phyloP scores from a whole-genome alignment of 331 rosid genomes.

The Phaseolus coccineus region DNA sequence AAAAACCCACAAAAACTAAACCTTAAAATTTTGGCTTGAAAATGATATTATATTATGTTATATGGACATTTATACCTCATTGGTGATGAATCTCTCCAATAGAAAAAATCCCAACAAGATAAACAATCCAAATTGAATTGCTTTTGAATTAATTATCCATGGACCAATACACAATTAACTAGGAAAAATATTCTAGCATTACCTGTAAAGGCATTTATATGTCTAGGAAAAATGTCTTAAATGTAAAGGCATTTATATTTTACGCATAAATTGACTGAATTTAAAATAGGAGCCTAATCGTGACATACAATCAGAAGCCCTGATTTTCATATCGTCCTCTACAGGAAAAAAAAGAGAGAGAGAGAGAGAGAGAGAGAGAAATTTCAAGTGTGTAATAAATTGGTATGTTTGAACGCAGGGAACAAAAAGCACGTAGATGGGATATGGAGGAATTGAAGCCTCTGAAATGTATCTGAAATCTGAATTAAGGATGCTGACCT shows the following conservation, averaged over 20 bases:
- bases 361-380: not conserved
- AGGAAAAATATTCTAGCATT: not conserved
- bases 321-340: conserved; percentile 22
- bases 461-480: conserved; percentile 22
- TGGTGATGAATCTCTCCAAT: too few species aligned
- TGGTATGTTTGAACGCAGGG: conserved; percentile 17
- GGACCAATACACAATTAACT: conserved; percentile 18
- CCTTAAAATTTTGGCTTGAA: too few species aligned
- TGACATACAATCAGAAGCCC: not conserved
- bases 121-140: conserved; percentile 18
- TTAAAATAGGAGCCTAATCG: conserved; percentile 7
- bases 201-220: conserved; percentile 3
- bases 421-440: not conserved
- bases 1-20: too few species aligned
- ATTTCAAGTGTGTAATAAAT: not conserved
- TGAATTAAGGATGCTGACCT: conserved; percentile 48
- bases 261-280: not conserved
- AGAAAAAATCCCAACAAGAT: not conserved
- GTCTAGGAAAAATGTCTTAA: not conserved
- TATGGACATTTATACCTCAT: too few species aligned
- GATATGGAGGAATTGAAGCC: conserved; percentile 15
- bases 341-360: not conserved
- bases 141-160: conserved; percentile 26
- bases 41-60: too few species aligned
- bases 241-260: conserved; percentile 16